Evolutionary conservation across 2,329 filamentous ascomycete genomes (phyloP), one percentile per base, ranked within the genome.

Genomic region (Peltaster fructicola): DNA sequence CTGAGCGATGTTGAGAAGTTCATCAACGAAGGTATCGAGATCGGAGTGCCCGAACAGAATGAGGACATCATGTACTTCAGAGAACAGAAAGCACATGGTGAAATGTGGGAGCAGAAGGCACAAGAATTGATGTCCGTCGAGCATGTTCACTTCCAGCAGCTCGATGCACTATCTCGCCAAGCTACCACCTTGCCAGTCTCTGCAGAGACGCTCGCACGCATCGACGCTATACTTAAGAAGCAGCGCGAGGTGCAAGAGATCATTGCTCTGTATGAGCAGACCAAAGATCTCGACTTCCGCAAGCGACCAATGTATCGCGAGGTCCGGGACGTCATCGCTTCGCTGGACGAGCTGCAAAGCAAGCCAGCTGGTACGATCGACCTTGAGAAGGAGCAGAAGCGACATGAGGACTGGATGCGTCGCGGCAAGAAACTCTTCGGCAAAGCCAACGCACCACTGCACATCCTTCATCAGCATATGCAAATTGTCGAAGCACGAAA

Each of bases 341-440:
- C 75, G 32, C 56, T 98, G 8, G 77, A 81, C 30, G 80, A 88
- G 26, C 63, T 95, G 7, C 91, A 92, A 40, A 91, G 81, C 34
- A 93, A 93, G 45, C 88, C 88, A 0, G 68, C 68, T 19, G 88
- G 88, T 2, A 91, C 85, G 0, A 65, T 90, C 16, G 88, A 98
- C 41, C 65, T 98, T 4, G 88, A 98, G 45, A 84, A 81, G 35
- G 82, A 95, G 48, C 77, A 88, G 36, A 91, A 88, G 46, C 72
- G 80, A 6, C 88, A 95, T 38, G 88, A 98, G 47, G 88, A 98
- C 49, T 98, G 88, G 88, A 98, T 98, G 85, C 69, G 88, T 15
- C 81, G 81, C 43, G 88, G 88, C 24, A 98, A 98, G 56, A 93
- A 93, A 49, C 56, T 98, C 0, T 98, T 98, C 44, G 88, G 88